Conservation (phyloP, 2,329 filamentous ascomycete genomes). For the Dichotomopilus funicola region DNA sequence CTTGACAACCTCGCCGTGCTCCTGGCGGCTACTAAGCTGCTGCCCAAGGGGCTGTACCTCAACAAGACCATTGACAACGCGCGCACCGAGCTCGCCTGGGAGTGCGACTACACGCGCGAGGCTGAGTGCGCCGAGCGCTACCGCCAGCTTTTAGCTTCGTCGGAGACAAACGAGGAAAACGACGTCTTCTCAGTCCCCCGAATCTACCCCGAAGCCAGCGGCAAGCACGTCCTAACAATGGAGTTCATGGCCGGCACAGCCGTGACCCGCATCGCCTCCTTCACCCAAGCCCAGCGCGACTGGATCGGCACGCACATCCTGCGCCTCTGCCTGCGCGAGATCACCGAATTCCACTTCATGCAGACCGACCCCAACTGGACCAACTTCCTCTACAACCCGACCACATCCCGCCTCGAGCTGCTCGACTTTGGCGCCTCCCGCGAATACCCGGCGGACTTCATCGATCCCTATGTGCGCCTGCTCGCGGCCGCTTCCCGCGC, state of each 20-base stretch:
- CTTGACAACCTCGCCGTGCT: conserved; percentile 88
- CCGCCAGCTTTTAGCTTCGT: conserved; percentile 53
- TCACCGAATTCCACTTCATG: conserved; percentile 95
- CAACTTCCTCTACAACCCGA: conserved; percentile 86
- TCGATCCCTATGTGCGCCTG: conserved; percentile 70
- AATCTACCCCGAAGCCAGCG: conserved; percentile 72
- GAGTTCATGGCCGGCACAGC: conserved; percentile 81
- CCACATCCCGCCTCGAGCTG: conserved; percentile 69
- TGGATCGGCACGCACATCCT: conserved; percentile 96
- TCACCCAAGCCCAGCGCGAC: conserved; percentile 79
- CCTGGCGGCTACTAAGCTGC: conserved; percentile 78
- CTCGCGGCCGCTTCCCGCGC: conserved; percentile 70
- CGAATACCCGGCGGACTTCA: conserved; percentile 75
- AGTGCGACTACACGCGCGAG: conserved; percentile 92
- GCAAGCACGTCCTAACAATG: conserved; percentile 84
- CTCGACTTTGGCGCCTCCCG: conserved; percentile 93
- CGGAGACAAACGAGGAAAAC: conserved; percentile 38
- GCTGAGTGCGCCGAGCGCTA: conserved; percentile 75
- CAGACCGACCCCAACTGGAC: conserved; percentile 99
- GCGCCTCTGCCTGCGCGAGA: conserved; percentile 84
- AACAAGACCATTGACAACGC: conserved; percentile 98
- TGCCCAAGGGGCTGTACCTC: conserved; percentile 87
- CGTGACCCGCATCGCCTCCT: conserved; percentile 67
- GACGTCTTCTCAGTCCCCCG: conserved; percentile 73
- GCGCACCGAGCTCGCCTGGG: conserved; percentile 85